These are phyloP conservation scores for Chiua sp. DNA, from an alignment of 1,284 basidiomycete species.

Conservation along the genomic window DNA sequence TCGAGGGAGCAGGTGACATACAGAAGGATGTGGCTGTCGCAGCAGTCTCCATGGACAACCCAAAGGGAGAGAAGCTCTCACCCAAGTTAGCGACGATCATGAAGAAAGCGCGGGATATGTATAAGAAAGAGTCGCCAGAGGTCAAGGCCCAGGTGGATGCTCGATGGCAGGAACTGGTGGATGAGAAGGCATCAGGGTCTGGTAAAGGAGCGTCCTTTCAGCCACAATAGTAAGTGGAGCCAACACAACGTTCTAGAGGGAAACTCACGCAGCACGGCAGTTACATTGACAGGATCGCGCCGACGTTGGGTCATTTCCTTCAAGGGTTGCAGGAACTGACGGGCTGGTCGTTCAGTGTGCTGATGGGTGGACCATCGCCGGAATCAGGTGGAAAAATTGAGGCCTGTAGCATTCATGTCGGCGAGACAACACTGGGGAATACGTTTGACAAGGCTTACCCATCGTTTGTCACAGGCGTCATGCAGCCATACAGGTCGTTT, in stretches of 20 bases:
- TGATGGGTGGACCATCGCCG: background rate
- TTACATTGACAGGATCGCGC: background rate
- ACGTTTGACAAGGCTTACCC: background rate
- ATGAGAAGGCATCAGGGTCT: background rate
- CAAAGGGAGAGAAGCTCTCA: background rate
- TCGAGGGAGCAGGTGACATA: background rate
- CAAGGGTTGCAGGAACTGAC: background rate
- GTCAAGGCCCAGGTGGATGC: background rate
- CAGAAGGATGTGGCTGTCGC: background rate
- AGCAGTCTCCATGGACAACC: too few relatives aligned
- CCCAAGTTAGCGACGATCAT: background rate
- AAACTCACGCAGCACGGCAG: background rate
- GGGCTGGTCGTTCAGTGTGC: background rate
- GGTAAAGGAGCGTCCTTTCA: too few relatives aligned
- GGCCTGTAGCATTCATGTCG: background rate
- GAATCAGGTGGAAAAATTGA: background rate
- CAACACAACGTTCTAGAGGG: background rate
- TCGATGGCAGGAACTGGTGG: background rate
- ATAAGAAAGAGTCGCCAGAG: background rate
- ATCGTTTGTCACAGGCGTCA: background rate
- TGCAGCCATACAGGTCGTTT: too few relatives aligned
- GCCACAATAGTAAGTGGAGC: background rate
- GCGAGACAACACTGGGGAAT: background rate
- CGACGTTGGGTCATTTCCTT: background rate
- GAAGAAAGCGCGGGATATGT: background rate